Base-by-base conservation (phyloP, 176 grass and related monocot species). In the Guadua angustifolia region DNA sequence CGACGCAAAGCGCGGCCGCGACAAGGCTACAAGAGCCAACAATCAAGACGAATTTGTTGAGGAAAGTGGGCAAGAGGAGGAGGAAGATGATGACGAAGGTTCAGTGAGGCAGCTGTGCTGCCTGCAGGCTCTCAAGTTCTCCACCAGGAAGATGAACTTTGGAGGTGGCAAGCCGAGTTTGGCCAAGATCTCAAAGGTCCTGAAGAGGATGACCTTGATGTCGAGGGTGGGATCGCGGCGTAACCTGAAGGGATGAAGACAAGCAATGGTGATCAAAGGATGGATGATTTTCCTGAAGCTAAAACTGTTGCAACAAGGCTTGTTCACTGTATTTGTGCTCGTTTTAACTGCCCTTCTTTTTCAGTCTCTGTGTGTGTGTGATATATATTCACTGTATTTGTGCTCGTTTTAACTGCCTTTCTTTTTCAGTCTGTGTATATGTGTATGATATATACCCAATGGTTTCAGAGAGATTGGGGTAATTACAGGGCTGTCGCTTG, bases 61-160 rank as follows among this genome's bases (percentile, higher is more conserved):
- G 3, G 89, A n/a, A 45, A 78, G 68, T 4, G 82, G 64, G 5
- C 78, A 56, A 2, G 81, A 88, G 0, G 81, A 73, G 1, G 88
- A 79, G 2, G 79, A 79, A 1, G 83, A 83, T 0, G 87, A 81
- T 0, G 78, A 90, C 0, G 89, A 94, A 57, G 81, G 57, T 24
- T 74, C 84, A 16, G 91, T 94, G 33, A 79, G 71, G 59, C 89
- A 92, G 57, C 66, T 99, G 32, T 99, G 96, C 79, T 99, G 96
- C 83, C 83, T 99, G 18, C 91, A 95, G 78, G 96, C 93, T 71
- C 73, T 99, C 66, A 95, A 87, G 77, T 85, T 99, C 53, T 95
- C 93, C 16, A 85, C 91, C 5, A 90, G 88, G 33, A 99, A 99
- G 91, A 95, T 95, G 91, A 94, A 87, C 55, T 88, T 95, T 2